Evolutionary conservation across 148 eudicot genomes (phyloP), one percentile per base, ranked within the genome.

Genomic region (Chenopodium album): DNA sequence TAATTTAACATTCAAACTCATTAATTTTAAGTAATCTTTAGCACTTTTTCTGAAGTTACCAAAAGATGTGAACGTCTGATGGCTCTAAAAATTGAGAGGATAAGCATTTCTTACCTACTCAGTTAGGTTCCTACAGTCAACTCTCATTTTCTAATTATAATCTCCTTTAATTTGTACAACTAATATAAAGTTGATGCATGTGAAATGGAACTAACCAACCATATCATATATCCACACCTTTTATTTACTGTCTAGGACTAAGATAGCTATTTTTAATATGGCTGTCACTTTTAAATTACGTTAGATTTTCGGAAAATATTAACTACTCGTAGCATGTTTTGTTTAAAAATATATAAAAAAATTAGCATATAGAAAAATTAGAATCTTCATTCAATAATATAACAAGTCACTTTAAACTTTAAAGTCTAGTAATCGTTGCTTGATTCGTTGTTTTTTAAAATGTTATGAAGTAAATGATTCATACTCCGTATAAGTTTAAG

Each of bases 41-140:
- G 41, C 68, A 34, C 68, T 1, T 56, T 12, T 56, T 76, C 60
- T 23, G 37, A 67, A 76, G 0, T 37, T 37, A 37, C 44, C 44
- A 37, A 37, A 37, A 37, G 7, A 7, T 37, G 44, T 37, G 44
- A 37, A 7, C 37, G 70, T 67, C 70, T 4, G 48, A 76, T 34
- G 52, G 48, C 69, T 48, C 26, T 52, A 66, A 63, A 41, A 41
- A 12, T 14, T 13, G 44, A 34, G 28, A 32, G 13, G 78, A 76
- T 8, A 10, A 41, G 70, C 56, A 37, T 76, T 76, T 63, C 79
- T 41, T 62, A 76, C 79, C 79, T 62, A 76, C 52, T 41, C 20
- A 41, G 22, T 46, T 41, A 41, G 47, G 22, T 44, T 31, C 23
- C 28, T 34, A 12, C 22, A 37, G 79, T 76, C 79, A 76, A 76